Percentiles rank a stretch among this genome's conserved stretches.
These are phyloP conservation scores for Neolentinus lepideus DNA, from an alignment of 1,284 basidiomycete genomes.

Conservation along the genomic window DNA sequence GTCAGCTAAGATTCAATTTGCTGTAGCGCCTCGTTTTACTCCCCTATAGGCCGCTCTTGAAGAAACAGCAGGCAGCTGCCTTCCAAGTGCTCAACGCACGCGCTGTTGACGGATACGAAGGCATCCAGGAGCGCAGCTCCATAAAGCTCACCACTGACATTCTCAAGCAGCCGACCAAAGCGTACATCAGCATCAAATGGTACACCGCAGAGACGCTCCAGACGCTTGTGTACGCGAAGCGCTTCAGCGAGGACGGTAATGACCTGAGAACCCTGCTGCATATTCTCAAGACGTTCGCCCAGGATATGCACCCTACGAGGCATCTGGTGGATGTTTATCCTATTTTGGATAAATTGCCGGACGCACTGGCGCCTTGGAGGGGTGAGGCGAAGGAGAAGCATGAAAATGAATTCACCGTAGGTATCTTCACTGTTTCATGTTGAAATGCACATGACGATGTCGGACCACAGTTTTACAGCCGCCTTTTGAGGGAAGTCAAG, in stretches of 20 bases:
- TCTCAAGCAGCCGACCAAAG: constrained; percentile 2
- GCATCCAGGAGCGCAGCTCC: constrained; percentile 6
- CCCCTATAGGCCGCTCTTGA: neutral
- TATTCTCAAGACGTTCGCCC: constrained; percentile 5
- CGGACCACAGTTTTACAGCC: constrained; percentile 5
- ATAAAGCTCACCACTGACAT: constrained; percentile 5
- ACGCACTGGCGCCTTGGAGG: constrained; percentile 5
- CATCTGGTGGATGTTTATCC: constrained; percentile 7
- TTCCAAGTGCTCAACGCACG: neutral
- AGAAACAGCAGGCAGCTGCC: neutral
- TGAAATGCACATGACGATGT: neutral
- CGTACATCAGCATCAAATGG: constrained; percentile 7
- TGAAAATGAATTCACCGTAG: constrained; percentile 5
- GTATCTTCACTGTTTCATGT: neutral
- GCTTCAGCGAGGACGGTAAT: constrained; percentile 4
- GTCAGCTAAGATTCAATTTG: constrained; percentile 1
- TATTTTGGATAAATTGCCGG: constrained; percentile 5
- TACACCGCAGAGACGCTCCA: constrained; percentile 4
- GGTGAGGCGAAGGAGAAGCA: constrained; percentile 4
- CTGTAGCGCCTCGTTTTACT: constrained; percentile 7
- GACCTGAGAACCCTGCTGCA: constrained; percentile 5
- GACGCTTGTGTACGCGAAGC: constrained; percentile 2
- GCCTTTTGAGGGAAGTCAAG: constrained; percentile 7
- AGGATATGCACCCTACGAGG: constrained; percentile 4
- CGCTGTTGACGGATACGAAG: constrained; percentile 9